These are phyloP conservation scores for Talaromyces sp. DNA, from an alignment of 2,329 filamentous ascomycete genomes.

Conservation along the genomic window DNA sequence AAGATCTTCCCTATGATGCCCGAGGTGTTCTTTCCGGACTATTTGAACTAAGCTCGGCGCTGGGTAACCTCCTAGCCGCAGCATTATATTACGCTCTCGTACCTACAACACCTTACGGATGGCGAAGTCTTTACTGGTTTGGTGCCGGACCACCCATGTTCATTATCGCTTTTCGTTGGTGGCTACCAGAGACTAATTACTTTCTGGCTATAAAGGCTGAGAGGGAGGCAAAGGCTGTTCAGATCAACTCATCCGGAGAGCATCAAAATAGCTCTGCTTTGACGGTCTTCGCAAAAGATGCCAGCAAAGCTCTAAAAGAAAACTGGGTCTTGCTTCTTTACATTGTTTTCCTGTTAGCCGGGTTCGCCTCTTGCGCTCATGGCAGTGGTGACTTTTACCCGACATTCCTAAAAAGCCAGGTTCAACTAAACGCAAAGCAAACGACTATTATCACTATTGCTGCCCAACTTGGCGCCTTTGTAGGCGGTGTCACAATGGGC, in stretches of 20 bases:
- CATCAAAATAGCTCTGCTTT: constrained; percentile 5
- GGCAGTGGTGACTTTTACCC: constrained; percentile 37
- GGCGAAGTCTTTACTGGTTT: constrained; percentile 33
- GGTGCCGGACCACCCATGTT: constrained; percentile 30
- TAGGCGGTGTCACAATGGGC: constrained; percentile 29
- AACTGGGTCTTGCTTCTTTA: constrained; percentile 34
- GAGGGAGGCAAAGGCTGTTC: constrained; percentile 13
- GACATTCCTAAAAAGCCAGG: constrained; percentile 34
- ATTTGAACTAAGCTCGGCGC: constrained; percentile 28
- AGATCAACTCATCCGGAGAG: not conserved
- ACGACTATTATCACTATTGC: constrained; percentile 30
- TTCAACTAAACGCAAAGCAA: constrained; percentile 21
- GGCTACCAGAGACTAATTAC: constrained; percentile 67
- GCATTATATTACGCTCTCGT: constrained; percentile 31
- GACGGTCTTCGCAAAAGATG: constrained; percentile 14
- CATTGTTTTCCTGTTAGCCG: constrained; percentile 29
- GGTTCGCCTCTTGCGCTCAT: constrained; percentile 31
- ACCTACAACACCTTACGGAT: constrained; percentile 27
- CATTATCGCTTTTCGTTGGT: constrained; percentile 63
- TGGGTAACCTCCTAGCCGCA: constrained; percentile 30
- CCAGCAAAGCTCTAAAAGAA: constrained; percentile 17
- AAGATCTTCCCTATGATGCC: constrained; percentile 34
- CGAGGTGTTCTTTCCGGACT: constrained; percentile 32
- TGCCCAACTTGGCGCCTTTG: constrained; percentile 28
- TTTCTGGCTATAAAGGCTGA: constrained; percentile 41